Percentiles rank a stretch among this genome's conserved stretches.
Conservation (phyloP, 257 asterid species). For the Rauvolfia tetraphylla region DNA sequence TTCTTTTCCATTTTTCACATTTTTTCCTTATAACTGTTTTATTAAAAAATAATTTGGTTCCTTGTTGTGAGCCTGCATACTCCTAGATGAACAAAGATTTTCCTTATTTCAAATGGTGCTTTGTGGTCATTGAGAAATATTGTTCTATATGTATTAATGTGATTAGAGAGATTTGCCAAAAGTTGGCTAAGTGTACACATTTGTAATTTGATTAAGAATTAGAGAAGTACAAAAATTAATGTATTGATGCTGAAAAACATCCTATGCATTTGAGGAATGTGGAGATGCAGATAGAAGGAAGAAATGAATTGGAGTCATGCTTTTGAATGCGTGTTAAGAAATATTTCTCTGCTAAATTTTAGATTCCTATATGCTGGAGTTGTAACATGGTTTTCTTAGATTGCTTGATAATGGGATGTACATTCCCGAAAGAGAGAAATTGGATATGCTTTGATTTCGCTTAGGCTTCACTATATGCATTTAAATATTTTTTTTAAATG, state of each 20-base stretch:
- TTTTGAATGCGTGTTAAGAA: neutral
- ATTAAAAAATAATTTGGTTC: too few relatives aligned
- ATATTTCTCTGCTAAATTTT: neutral
- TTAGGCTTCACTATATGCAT: neutral
- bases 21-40: neutral
- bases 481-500: neutral
- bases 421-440: neutral
- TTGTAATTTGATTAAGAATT: too few relatives aligned
- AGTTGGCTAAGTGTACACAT: too few relatives aligned
- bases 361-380: neutral
- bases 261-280: neutral
- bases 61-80: neutral
- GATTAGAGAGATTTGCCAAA: neutral
- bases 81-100: neutral
- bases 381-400: neutral
- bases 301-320: neutral
- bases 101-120: too few relatives aligned
- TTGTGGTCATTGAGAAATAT: neutral
- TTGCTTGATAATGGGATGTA: neutral
- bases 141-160: neutral
- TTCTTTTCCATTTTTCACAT: conserved; percentile 11
- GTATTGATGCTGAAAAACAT: neutral
- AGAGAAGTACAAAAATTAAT: neutral
- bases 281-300: neutral
- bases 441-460: neutral